Base-by-base conservation (phyloP, 2,329 filamentous ascomycete genomes). In the Mariannaea sp. region DNA sequence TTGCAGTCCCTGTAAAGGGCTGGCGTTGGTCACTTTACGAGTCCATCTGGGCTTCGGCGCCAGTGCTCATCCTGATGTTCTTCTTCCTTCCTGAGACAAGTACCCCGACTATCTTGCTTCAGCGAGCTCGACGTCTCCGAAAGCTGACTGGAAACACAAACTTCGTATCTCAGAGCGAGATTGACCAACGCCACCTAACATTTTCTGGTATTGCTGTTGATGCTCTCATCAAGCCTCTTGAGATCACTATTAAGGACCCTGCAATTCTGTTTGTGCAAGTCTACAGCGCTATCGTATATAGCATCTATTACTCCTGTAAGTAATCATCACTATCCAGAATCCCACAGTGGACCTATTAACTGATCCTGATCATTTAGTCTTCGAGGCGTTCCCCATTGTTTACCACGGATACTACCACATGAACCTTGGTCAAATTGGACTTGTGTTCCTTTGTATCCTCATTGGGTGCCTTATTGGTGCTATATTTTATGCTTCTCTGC, bases 381-480 rank as follows among this genome's bases (percentile, higher is more conserved):
- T 61, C 3, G 57, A 60, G 29, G 53, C 55, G 1, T 58, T 60
- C 20, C 58, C 58, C 4, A 24, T 61, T 4, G 60, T 67, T 3
- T 66, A 62, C 13, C 33, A 14, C 1, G 54, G 58, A 2, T 60
- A 59, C 3, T 67, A 67, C 20, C 55, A 58, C 1, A 65, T 89
- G 68, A 78, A 75, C 14, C 68, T 85, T 3, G 86, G 81, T 61
- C 80, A 88, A 58, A 75, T 78, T 12, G 86, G 86, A 1, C 54
- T 60, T 9, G 59, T 53, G 1, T 62, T 60, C 16, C 49, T 62
- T 0, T 53, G 58, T 2, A 61, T 61, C 3, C n/a, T 62, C 9
- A 41, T 57, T 13, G 49, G 36, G 4, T 48, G 46, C 0, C 24
- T 58, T 9, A n/a, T 62, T 17, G 46, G 45, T 10, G 7, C 58